Base-by-base conservation (phyloP, 169 alveolate species). In the Babesia gibsoni region DNA sequence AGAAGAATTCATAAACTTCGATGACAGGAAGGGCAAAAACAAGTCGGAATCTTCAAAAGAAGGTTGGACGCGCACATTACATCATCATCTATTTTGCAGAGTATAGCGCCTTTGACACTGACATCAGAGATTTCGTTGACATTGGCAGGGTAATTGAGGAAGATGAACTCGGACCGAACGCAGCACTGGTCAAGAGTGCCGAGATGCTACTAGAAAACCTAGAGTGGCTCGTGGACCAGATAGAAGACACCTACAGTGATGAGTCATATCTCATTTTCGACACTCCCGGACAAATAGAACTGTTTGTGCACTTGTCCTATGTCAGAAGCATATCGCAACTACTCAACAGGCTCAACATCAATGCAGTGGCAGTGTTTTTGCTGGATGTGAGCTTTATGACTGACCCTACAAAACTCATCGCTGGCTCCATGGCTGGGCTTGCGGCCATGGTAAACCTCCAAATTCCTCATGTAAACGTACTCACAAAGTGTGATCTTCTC, bases 251-350 rank as follows among this genome's bases (percentile, higher is more conserved):
- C 53, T 93, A 94, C 48, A 96, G 96, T 16, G 98, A 95, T 68
- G 98, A 97, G 80, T 91, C 93, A 49, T 96, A 95, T 67, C 90
- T 95, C 39, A 75, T 97, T 29, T 93, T 97, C 81, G 99, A 97
- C 70, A 95, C 98, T 39, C 99, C 99, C 1, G 99, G 99, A 36
- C 97, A 96, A 83, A 95, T 96, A 22, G 99, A 97, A 82, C 82
- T 97, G 64, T 97, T 95, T 83, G 90, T 97, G 23, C 99, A 97
- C 86, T 87, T 96, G 67, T 96, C 95, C 63, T 90, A 96, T 43
- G 94, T 97, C 95, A 89, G 91, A 53, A 89, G 93, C 45, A 84
- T 97, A 46, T 84, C 91, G 46, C 84, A 90, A 58, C 79, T 92
- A 33, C 77, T 96, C 4, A 73, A 87, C 49, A 82, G 92, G 37